Percentiles rank a stretch among this genome's conserved stretches.
Evolutionary conservation across 305 asterid genomes (phyloP).

Genomic region (Fraxinus angustifolia): DNA sequence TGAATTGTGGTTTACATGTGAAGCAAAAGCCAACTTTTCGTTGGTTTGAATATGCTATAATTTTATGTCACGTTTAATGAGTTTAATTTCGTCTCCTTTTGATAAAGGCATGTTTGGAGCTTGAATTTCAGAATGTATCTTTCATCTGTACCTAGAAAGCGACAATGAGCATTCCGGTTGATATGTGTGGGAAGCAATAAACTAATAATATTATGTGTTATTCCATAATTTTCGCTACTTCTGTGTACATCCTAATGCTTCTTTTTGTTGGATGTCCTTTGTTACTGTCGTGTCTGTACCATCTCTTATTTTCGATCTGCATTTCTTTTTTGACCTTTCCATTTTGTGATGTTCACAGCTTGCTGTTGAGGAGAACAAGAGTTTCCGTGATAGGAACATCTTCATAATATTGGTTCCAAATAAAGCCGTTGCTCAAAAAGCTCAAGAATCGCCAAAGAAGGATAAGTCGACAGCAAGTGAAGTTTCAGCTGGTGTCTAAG

Average conservation of each 20-base stretch:
- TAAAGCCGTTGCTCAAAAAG: slow-evolving; percentile 56
- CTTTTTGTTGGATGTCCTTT: not conserved
- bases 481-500: slow-evolving; percentile 69
- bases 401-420: slow-evolving; percentile 73
- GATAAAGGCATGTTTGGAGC: not conserved
- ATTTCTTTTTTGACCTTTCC: not conserved
- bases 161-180: not conserved
- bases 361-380: slow-evolving; percentile 71
- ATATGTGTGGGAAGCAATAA: not conserved
- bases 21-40: not conserved
- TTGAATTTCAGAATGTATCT: not conserved
- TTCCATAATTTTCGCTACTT: not conserved
- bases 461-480: slow-evolving; percentile 45
- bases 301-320: not conserved
- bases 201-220: not conserved
- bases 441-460: slow-evolving; percentile 64
- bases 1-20: not conserved
- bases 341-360: slow-evolving; percentile 40
- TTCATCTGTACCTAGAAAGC: not conserved
- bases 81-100: not conserved
- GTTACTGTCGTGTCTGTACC: not conserved
- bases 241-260: not conserved
- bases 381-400: slow-evolving; percentile 63
- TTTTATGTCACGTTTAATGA: not conserved
- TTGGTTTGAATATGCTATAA: not conserved